Percentiles rank a stretch among this genome's conserved stretches.
Evolutionary conservation across 306 rosid genomes (phyloP).

Genomic region (Gastrolobium bilobum): DNA sequence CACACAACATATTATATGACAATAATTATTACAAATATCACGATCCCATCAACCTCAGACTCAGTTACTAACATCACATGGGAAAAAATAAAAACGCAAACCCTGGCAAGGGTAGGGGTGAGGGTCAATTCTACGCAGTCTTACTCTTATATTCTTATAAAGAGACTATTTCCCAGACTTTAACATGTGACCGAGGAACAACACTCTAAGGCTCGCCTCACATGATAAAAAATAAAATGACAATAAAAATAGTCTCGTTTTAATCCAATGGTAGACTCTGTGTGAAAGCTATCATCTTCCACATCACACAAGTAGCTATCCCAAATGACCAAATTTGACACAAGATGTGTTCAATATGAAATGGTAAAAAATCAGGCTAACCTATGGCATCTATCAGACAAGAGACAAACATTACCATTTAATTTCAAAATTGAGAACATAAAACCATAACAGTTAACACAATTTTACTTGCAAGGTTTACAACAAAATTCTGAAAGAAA

Average conservation of each 20-base stretch:
- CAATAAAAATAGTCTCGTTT: not conserved
- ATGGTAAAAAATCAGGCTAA: not conserved
- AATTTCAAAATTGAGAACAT: not conserved
- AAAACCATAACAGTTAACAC: too few relatives aligned
- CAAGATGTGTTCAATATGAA: not conserved
- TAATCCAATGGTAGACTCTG: not conserved
- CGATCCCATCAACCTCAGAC: constrained; percentile 5
- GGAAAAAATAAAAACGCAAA: not conserved
- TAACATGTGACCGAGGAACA: too few relatives aligned
- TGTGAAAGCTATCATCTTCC: not conserved
- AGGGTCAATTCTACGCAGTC: too few relatives aligned
- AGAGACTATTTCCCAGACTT: too few relatives aligned
- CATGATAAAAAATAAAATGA: too few relatives aligned
- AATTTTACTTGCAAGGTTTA: constrained; percentile 7
- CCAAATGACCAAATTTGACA: not conserved
- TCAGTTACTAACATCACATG: not conserved
- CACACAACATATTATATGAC: not conserved
- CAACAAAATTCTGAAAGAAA: constrained; percentile 14
- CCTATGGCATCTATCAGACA: not conserved
- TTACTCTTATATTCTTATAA: too few relatives aligned
- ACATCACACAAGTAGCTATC: not conserved
- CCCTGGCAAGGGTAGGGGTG: too few relatives aligned
- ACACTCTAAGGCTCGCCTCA: too few relatives aligned
- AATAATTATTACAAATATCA: constrained; percentile 12
- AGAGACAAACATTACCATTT: not conserved